Conservation (phyloP, 257 asterid genomes). For the Capsicum baccatum region DNA sequence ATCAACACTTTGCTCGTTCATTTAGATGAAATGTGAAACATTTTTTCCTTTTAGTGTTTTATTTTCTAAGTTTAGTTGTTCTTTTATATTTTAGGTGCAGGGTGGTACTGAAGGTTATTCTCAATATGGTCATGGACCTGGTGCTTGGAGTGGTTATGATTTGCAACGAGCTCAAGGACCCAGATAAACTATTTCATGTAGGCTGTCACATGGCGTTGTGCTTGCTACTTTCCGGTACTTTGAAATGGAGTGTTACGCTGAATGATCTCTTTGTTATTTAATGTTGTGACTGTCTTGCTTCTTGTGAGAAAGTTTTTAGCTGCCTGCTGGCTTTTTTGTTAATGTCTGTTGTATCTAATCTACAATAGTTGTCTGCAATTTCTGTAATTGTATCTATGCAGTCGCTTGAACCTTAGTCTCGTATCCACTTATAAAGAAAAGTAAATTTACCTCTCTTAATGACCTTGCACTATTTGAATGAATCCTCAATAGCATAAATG, state of each 20-base stretch:
- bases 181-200: conserved; percentile 51
- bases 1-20: too few relatives aligned
- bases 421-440: neutral
- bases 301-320: neutral
- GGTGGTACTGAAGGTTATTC: conserved; percentile 77
- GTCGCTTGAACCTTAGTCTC: neutral
- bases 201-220: conserved; percentile 36
- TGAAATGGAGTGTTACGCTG: conserved; percentile 28
- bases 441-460: neutral
- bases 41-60: too few relatives aligned
- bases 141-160: conserved; percentile 77
- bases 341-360: neutral
- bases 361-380: neutral
- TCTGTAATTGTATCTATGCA: neutral
- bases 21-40: neutral
- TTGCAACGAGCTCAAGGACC: conserved; percentile 72
- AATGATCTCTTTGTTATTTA: neutral
- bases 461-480: conserved; percentile 18
- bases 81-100: conserved; percentile 59
- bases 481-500: neutral
- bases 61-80: conserved; percentile 6
- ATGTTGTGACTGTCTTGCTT: neutral
- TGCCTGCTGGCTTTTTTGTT: neutral
- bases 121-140: conserved; percentile 76
- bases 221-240: conserved; percentile 44